Evolutionary conservation across 805 yeast species (phyloP).

Genomic region (Saccharomycopsis amapae): DNA sequence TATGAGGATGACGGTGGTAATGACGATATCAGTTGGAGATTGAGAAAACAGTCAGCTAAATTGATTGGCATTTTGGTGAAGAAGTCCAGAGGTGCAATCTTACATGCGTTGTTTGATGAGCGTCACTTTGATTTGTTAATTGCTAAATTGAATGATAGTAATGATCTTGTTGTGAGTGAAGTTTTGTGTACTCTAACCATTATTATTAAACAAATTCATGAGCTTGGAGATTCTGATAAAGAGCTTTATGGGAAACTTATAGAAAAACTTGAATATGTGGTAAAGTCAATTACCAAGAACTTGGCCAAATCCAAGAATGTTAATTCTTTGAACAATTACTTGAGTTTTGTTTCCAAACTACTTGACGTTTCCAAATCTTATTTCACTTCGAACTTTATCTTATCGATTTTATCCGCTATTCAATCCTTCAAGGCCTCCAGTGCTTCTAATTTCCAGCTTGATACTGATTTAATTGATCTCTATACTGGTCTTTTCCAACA

Average conservation of each 20-base stretch:
- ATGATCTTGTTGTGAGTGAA: constrained; percentile 16
- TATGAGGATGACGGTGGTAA: constrained; percentile 11
- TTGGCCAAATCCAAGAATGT: constrained; percentile 5
- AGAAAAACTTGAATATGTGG: constrained; percentile 1
- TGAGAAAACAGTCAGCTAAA: constrained; percentile 16
- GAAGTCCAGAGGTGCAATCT: neutral
- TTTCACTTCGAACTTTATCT: constrained; percentile 11
- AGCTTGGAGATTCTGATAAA: neutral
- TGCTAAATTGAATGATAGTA: constrained; percentile 12
- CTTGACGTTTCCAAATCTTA: neutral
- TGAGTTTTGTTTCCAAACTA: constrained; percentile 7
- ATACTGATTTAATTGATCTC: constrained; percentile 12
- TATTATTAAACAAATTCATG: constrained; percentile 1
- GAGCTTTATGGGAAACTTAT: neutral
- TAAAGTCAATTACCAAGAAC: neutral
- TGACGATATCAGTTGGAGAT: constrained; percentile 19
- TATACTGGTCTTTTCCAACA: constrained; percentile 10
- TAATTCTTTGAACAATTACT: constrained; percentile 6
- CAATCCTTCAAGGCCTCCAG: constrained; percentile 1
- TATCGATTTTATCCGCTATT: constrained; percentile 4
- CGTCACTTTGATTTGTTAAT: constrained; percentile 8
- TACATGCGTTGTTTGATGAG: constrained; percentile 1
- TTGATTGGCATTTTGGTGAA: constrained; percentile 7
- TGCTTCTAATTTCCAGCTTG: constrained; percentile 6
- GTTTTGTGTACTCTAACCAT: constrained; percentile 10